Base-by-base conservation (phyloP, 352 stramenopile genomes). In the Globisporangium splendens region DNA sequence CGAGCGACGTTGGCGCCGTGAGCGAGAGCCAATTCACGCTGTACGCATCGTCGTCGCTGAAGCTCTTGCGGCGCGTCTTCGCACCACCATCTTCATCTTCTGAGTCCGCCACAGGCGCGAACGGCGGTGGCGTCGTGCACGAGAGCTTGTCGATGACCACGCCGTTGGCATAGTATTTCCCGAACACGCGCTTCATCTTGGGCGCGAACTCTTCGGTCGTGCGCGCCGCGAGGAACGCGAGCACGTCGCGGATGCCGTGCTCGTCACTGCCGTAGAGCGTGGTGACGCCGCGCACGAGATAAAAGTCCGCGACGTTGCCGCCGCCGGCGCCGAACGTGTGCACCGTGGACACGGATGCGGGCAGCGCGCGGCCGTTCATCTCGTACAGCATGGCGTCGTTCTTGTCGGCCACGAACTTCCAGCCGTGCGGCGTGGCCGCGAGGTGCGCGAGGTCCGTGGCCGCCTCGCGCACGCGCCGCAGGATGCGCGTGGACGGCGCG, bases 1-100 rank as follows among this genome's bases (percentile, higher is more conserved):
- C 64, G 28, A 77, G 57, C 35, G 68, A 74, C 10, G 67, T 60
- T 18, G 77, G 66, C 13, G 64, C 61, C 31, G 75, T 73, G 41
- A 91, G 70, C 35, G 78, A 69, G 39, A 91, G 58, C 80, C 80
- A 91, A 52, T 88, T 76, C 55, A 88, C 80, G 15, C 66, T 71
- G 63, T 88, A 91, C 35, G 73, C 73, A 63, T 91, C 80, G 48
- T 91, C 78, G 48, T 91, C 69, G 11, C 59, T 76, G 56, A 70
- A 84, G 46, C 65, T 81, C 28, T 63, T 33, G 33, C 59, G 59
- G 24, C 24, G 24, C 24, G 24, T 31, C 24, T 31, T 31, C 2
- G 24, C 24, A 31, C 24, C 24, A 5, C 24, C 24, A 31, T 31
- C 24, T 31, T 31, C 24, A 31, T 31, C 24, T 31, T 31, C 24